Percentiles rank a stretch among this genome's conserved stretches.
Evolutionary conservation across 2,329 filamentous ascomycete species (phyloP).

Genomic region (Chaetomiaceae sp.): DNA sequence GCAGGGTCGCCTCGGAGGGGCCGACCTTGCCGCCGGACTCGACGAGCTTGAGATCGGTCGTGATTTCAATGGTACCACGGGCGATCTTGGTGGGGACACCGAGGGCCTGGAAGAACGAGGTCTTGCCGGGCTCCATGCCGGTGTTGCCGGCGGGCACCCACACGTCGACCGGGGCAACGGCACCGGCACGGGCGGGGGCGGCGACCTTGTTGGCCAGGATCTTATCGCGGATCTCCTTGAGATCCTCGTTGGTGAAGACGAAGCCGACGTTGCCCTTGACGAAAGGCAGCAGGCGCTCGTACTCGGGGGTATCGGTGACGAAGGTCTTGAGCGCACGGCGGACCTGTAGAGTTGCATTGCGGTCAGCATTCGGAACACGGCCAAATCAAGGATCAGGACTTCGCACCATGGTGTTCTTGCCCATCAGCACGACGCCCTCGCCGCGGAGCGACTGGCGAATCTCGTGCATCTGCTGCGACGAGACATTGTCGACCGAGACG

Average conservation of each 20-base stretch:
- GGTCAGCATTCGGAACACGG: constrained; percentile 1
- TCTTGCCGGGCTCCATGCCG: constrained; percentile 99
- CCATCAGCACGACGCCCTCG: constrained; percentile 94
- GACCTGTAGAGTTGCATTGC: constrained; percentile 48
- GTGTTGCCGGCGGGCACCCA: constrained; percentile 98
- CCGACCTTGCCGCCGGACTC: constrained; percentile 92
- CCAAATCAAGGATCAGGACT: not conserved
- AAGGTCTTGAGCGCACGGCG: constrained; percentile 97
- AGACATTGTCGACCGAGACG: constrained; percentile 98
- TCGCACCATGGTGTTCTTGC: constrained; percentile 98
- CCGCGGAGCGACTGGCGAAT: constrained; percentile 88
- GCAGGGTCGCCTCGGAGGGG: constrained; percentile 94
- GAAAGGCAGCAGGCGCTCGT: constrained; percentile 92
- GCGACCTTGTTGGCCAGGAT: constrained; percentile 96
- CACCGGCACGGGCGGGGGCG: constrained; percentile 95
- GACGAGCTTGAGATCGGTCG: constrained; percentile 93
- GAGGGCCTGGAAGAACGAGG: constrained; percentile 99
- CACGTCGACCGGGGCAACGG: constrained; percentile 87
- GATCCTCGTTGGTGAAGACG: constrained; percentile 97
- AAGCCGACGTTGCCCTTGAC: constrained; percentile 98
- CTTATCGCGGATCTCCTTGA: constrained; percentile 89
- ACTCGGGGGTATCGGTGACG: constrained; percentile 84
- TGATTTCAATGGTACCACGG: constrained; percentile 99
- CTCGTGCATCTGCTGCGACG: constrained; percentile 99
- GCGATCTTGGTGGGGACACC: constrained; percentile 99